Conservation (phyloP, 352 stramenopile species). For the Plasmopara muralis region DNA sequence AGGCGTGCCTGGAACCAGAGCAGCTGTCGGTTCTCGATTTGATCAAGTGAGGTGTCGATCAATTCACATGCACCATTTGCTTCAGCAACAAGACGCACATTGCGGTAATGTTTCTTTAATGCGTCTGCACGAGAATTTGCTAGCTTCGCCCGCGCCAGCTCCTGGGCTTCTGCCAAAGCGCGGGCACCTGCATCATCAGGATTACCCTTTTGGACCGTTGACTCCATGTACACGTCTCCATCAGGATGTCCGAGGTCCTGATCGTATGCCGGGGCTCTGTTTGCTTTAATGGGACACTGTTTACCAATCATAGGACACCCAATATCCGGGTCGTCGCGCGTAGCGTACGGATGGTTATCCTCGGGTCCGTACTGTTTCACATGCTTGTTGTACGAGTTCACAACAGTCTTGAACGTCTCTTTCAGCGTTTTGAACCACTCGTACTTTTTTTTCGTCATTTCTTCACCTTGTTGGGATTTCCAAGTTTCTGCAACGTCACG, state of each 20-base stretch:
- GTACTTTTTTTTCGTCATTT: conserved; percentile 90
- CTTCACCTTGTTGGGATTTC: conserved; percentile 85
- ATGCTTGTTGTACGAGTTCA: conserved; percentile 88
- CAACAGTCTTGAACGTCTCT: conserved; percentile 89
- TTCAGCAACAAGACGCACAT: conserved; percentile 71
- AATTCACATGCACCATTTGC: conserved; percentile 73
- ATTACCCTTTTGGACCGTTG: conserved; percentile 56
- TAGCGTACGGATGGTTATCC: conserved; percentile 85
- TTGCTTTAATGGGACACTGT: conserved; percentile 87
- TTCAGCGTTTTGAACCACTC: conserved; percentile 91
- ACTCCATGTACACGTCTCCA: conserved; percentile 73
- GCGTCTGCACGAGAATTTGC: conserved; percentile 69
- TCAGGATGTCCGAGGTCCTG: conserved; percentile 78
- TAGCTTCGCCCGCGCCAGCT: conserved; percentile 49
- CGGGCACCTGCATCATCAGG: conserved; percentile 62
- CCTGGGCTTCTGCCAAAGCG: conserved; percentile 60
- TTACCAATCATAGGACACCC: conserved; percentile 86
- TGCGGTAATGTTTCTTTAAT: conserved; percentile 87
- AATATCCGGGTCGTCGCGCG: conserved; percentile 72
- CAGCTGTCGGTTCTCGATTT: conserved; percentile 63
- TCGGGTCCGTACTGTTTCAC: conserved; percentile 86
- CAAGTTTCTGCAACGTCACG: conserved; percentile 77
- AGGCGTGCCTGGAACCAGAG: conserved; percentile 72
- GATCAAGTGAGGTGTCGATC: conserved; percentile 69
- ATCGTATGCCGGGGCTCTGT: conserved; percentile 65